phyloP scores from a whole-genome alignment of 345 rosid genomes.

The Dovyalis caffra region DNA sequence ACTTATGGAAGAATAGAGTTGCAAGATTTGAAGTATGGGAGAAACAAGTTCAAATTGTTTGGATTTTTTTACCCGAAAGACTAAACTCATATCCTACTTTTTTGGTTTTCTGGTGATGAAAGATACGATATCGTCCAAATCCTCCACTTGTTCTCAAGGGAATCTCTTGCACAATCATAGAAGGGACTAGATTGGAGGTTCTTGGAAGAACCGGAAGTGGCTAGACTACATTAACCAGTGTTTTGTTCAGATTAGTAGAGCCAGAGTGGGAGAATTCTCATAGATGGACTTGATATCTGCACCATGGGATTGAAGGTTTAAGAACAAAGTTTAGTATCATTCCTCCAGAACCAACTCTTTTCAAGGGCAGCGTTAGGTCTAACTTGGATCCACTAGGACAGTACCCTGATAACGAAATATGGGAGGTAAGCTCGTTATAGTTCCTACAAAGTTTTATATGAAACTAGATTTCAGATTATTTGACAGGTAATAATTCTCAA shows the following conservation, averaged over 20 bases:
- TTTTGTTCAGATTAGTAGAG: constrained; percentile 76
- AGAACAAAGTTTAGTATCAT: constrained; percentile 82
- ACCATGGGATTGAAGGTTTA: constrained; percentile 67
- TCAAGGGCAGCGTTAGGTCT: constrained; percentile 67
- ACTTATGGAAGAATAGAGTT: constrained; percentile 18
- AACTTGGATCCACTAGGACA: constrained; percentile 80
- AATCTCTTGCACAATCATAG: constrained; percentile 46
- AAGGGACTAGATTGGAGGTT: constrained; percentile 53
- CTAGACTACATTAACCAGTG: constrained; percentile 74
- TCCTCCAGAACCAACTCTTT: constrained; percentile 90
- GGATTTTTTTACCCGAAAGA: neutral
- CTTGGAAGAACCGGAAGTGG: constrained; percentile 76
- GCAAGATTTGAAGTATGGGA: constrained; percentile 13
- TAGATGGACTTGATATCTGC: constrained; percentile 72
- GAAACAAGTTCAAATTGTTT: neutral
- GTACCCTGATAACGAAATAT: constrained; percentile 63
- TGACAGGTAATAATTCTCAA: neutral
- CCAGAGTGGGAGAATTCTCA: constrained; percentile 61
- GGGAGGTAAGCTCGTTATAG: constrained; percentile 47
- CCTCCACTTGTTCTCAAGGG: constrained; percentile 26
- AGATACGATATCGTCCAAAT: constrained; percentile 30
- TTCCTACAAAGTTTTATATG: neutral
- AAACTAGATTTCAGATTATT: too few species aligned
- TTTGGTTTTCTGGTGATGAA: neutral
- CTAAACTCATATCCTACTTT: neutral